These are phyloP conservation scores for Leccinum cinnamomeum DNA, from an alignment of 1,284 basidiomycete species.

Conservation along the genomic window DNA sequence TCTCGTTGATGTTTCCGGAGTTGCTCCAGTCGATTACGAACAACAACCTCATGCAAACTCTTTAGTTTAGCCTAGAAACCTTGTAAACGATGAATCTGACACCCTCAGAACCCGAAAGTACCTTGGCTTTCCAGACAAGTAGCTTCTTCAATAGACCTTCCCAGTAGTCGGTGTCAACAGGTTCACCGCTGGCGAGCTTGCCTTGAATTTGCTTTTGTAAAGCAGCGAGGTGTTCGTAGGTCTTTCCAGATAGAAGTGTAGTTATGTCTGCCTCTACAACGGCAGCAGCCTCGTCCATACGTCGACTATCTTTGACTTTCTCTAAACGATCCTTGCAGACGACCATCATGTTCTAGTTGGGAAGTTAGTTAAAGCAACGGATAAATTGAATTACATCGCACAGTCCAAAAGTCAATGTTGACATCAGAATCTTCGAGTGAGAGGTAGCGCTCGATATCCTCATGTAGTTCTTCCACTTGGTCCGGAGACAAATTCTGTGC, in stretches of 20 bases:
- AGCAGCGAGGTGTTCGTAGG: constrained; percentile 78
- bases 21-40: constrained; percentile 93
- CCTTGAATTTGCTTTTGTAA: constrained; percentile 86
- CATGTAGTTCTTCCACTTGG: constrained; percentile 91
- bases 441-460: constrained; percentile 93
- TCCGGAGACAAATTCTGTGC: constrained; percentile 78
- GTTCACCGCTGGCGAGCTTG: constrained; percentile 90
- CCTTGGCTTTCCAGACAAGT: constrained; percentile 98
- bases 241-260: constrained; percentile 73
- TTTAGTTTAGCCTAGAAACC: constrained; percentile 79
- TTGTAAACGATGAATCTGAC: constrained; percentile 10
- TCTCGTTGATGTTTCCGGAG: constrained; percentile 93
- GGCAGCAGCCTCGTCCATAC: constrained; percentile 62
- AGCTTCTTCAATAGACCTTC: constrained; percentile 89
- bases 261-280: constrained; percentile 83
- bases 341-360: constrained; percentile 86
- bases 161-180: constrained; percentile 98
- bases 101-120: constrained; percentile 30
- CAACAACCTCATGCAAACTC: constrained; percentile 91
- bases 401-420: constrained; percentile 97
- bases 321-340: constrained; percentile 94
- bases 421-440: constrained; percentile 81
- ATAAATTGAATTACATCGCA: constrained; percentile 41
- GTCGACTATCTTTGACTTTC: constrained; percentile 60
- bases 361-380: constrained; percentile 11